These are phyloP conservation scores for Polyplosphaeria fusca DNA, from an alignment of 495 filamentous ascomycete genomes.

Conservation along the genomic window DNA sequence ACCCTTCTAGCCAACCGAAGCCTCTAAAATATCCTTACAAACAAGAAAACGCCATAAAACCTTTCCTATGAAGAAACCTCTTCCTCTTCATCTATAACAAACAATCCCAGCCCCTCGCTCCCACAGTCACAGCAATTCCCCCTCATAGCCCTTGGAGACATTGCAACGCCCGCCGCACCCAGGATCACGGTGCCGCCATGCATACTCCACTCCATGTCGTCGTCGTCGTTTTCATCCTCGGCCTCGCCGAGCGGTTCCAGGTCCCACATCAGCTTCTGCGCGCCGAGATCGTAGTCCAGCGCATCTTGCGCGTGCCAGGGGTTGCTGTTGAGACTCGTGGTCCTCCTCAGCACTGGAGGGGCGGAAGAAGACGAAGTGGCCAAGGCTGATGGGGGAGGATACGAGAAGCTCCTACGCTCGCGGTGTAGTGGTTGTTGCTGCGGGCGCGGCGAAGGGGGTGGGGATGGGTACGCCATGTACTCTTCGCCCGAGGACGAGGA, in stretches of 20 bases:
- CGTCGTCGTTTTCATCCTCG: conserved; percentile 9
- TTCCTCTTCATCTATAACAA: conserved; percentile 22
- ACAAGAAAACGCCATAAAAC: no score
- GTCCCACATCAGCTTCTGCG: neutral
- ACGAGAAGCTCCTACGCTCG: conserved; percentile 1
- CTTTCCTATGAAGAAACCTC: no score
- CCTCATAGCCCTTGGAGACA: conserved; percentile 6
- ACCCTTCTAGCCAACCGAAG: no score
- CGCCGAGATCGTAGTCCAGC: conserved; percentile 12
- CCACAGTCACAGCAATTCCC: conserved; percentile 7
- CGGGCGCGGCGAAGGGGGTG: conserved; percentile 8
- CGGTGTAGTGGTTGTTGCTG: neutral
- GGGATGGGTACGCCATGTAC: conserved; percentile 11
- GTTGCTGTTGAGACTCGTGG: neutral
- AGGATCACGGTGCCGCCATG: conserved; percentile 15
- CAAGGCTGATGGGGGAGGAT: neutral
- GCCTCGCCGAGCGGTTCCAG: neutral
- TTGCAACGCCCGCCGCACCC: conserved; percentile 16
- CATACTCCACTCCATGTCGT: conserved; percentile 21
- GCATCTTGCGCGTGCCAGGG: neutral
- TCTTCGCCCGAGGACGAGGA: conserved; percentile 10
- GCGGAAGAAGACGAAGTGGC: no score
- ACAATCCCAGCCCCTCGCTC: neutral
- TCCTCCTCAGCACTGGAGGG: neutral
- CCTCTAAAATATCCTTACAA: no score